Evolutionary conservation across 495 filamentous ascomycete genomes (phyloP), one percentile per base, ranked within the genome.

Genomic region (Physcia stellaris): DNA sequence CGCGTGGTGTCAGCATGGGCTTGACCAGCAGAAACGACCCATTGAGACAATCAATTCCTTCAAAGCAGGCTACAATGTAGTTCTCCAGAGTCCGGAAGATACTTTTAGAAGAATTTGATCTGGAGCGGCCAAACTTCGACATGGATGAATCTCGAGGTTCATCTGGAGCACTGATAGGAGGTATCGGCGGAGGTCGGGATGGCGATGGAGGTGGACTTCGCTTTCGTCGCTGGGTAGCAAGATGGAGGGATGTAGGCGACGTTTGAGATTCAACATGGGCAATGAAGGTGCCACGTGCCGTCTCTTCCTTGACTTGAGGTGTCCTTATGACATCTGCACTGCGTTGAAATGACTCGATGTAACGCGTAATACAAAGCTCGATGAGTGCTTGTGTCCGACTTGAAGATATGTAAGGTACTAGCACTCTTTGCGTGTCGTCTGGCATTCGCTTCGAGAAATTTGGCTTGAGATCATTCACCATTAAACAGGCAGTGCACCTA

Each of bases 401-500:
- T 24, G 24, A 15, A 6, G 15, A 33, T 21, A 43, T 23, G 35
- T 34, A 43, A 32, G 31, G 6, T 53, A 44, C 26, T 51, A 46
- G 15, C 30, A 38, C 30, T 19, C 37, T 5, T 42, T n/a, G n/a
- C n/a, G n/a, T n/a, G n/a, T 28, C 19, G 45, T 48, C 18, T 45
- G 56, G 21, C 43, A 21, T 17, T 62, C 59, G 19, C 32, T 45
- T 16, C 51, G 45, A 10, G 26, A 30, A 15, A n/a, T 41, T 18
- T 16, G 73, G 73, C 42, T 73, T 70, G 33, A 94, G 52, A 52
- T 94, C 86, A 48, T 90, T 94, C 49, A 95, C 73, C 33, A 81
- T 93, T 48, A 85, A 61, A 57, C 87, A 95, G 33, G 80, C 74
- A 23, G 82, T 80, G 57, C 87, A 95, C 47, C 84, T 70, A 59